These are phyloP conservation scores for Colletotrichum noveboracense DNA, from an alignment of 2,329 filamentous ascomycete species.

Conservation along the genomic window DNA sequence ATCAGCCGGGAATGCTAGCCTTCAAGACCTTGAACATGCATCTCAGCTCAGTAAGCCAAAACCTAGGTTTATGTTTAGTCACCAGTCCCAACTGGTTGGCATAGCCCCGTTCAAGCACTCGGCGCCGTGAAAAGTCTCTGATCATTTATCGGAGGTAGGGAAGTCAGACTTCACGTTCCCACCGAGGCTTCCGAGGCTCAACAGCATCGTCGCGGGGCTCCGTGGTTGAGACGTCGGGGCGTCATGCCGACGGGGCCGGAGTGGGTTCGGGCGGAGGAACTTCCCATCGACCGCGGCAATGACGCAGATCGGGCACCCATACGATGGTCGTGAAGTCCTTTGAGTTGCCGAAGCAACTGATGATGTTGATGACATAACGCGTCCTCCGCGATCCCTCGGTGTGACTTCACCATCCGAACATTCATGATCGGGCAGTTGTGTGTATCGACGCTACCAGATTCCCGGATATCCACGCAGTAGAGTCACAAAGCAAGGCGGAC, in stretches of 20 bases:
- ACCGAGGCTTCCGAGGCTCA: background rate
- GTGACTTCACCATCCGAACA: background rate
- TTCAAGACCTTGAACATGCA: background rate
- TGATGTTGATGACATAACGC: background rate
- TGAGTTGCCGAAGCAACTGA: background rate
- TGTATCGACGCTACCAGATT: background rate
- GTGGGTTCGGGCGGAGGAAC: background rate
- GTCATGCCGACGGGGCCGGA: conserved; percentile 1
- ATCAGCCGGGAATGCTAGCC: background rate
- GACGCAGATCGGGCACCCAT: background rate
- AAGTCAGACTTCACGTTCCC: background rate
- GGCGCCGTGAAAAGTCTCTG: background rate
- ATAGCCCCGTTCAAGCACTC: background rate
- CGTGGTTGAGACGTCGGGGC: background rate
- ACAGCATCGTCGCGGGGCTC: background rate
- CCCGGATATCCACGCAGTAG: background rate
- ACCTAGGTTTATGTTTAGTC: background rate
- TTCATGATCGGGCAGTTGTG: background rate
- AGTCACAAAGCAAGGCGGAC: background rate
- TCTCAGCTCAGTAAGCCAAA: background rate
- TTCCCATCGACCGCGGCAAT: background rate
- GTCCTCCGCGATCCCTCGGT: background rate
- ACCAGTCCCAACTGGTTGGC: background rate
- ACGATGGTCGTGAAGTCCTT: background rate
- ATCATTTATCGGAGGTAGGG: background rate